Evolutionary conservation across 2,329 filamentous ascomycete genomes (phyloP).

Genomic region (Rutstroemia sp.): DNA sequence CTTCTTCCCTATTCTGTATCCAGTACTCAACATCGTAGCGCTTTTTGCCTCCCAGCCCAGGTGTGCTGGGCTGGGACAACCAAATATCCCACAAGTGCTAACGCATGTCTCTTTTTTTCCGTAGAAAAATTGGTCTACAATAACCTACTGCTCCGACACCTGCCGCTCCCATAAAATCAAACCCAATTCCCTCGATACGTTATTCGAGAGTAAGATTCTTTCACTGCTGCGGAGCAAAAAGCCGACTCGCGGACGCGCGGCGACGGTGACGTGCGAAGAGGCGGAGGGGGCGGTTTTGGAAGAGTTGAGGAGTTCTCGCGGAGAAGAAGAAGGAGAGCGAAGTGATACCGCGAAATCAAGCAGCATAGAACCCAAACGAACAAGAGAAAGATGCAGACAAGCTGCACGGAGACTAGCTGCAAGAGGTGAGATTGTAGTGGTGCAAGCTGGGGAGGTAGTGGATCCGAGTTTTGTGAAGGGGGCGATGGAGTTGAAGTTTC

Average conservation of each 20-base stretch:
- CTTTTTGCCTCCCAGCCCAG: neutral
- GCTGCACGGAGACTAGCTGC: neutral
- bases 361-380: neutral
- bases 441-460: neutral
- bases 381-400: neutral
- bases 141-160: neutral
- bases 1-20: no score
- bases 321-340: neutral
- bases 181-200: neutral
- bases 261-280: neutral
- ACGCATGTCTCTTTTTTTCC: neutral
- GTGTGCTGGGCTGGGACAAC: neutral
- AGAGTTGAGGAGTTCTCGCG: neutral
- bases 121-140: neutral
- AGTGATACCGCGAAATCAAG: neutral
- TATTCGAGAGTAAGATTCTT: neutral
- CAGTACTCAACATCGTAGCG: no score
- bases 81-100: neutral
- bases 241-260: neutral
- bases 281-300: neutral
- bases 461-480: neutral
- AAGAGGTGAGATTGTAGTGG: neutral
- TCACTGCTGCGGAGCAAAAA: neutral
- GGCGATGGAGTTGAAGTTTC: neutral
- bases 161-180: neutral